Percentiles rank a stretch among this genome's conserved stretches.
These are phyloP conservation scores for Xenoacremonium recifei DNA, from an alignment of 2,329 filamentous ascomycete species.

Conservation along the genomic window DNA sequence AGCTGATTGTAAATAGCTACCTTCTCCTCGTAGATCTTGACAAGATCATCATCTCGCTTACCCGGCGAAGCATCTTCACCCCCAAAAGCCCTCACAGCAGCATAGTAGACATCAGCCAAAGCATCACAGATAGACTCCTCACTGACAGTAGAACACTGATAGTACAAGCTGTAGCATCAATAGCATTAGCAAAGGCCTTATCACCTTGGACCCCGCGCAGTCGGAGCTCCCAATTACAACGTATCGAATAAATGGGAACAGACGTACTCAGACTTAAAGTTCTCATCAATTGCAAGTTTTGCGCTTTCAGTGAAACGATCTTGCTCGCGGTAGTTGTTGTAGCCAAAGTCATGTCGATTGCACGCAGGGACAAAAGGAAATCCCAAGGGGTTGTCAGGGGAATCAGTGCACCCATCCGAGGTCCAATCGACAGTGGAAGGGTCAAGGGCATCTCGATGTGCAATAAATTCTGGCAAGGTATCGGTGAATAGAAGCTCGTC, in stretches of 20 bases:
- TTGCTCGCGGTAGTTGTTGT: constrained; percentile 51
- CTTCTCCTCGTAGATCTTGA: constrained; percentile 33
- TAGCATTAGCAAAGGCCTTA: neutral
- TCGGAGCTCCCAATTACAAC: neutral
- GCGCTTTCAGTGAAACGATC: constrained; percentile 41
- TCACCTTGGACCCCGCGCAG: neutral
- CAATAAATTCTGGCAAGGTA: constrained; percentile 41
- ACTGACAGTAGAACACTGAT: constrained; percentile 30
- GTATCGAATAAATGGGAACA: too few species aligned
- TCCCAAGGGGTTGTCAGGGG: constrained; percentile 43
- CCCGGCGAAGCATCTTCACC: constrained; percentile 29
- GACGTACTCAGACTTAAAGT: constrained; percentile 47
- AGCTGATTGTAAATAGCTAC: constrained; percentile 33
- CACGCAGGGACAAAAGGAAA: constrained; percentile 45
- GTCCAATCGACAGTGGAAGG: constrained; percentile 40
- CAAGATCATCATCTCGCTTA: constrained; percentile 26
- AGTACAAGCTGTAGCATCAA: constrained; percentile 29
- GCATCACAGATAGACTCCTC: constrained; percentile 27
- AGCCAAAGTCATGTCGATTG: constrained; percentile 57
- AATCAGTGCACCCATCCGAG: constrained; percentile 41
- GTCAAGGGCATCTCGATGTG: constrained; percentile 35
- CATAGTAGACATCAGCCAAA: constrained; percentile 41
- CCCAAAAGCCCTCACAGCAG: constrained; percentile 36
- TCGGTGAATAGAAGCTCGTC: constrained; percentile 47
- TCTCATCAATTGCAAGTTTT: constrained; percentile 45